Evolutionary conservation across 441 rosid genomes (phyloP), one percentile per base, ranked within the genome.

Genomic region (Syzygium malaccense): DNA sequence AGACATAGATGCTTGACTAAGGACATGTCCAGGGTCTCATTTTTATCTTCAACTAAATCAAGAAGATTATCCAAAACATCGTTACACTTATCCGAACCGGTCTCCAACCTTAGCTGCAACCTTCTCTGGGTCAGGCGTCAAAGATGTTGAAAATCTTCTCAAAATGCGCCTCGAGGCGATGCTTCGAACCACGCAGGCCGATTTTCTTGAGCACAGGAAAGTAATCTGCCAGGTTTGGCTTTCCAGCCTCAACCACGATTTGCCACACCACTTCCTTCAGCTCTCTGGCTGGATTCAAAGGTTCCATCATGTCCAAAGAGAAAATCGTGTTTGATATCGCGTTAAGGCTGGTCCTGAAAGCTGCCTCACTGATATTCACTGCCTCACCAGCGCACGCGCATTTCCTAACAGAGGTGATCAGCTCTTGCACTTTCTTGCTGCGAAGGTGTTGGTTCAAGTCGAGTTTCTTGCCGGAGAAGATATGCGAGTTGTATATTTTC

Each of bases 41-140:
- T 49, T 14, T 89, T 28, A 20, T 89, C 88, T 84, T 87, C 88
- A 23, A 58, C 41, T 8, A 86, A 49, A 84, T 89, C 88, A 80
- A 89, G 88, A 19, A 89, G 86, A 62, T 26, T 14, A 28, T 86
- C 87, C 83, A 86, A 60, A 49, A 89, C 19, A 83, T 80, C 88
- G 20, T 86, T 41, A 13, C 45, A 17, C 85, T 51, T n/a, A 8
- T 7, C 45, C 33, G 49, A 88, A 28, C 89, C 32, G 0, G 58
- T 2, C 2, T 14, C 60, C 55, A 14, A 32, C 66, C 86, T 89
- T 20, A 49, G 57, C 60, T 79, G 86, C 57, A 80, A n/a, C 84
- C 90, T 89, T 57, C 64, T 41, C 78, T 7, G n/a, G 90, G 86
- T 58, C 60, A 86, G 26, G n/a, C 41, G 41, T 86, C 86, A 18